Evolutionary conservation across 177 flowering plant genomes (phyloP).

Genomic region (Vitis hybrid): DNA sequence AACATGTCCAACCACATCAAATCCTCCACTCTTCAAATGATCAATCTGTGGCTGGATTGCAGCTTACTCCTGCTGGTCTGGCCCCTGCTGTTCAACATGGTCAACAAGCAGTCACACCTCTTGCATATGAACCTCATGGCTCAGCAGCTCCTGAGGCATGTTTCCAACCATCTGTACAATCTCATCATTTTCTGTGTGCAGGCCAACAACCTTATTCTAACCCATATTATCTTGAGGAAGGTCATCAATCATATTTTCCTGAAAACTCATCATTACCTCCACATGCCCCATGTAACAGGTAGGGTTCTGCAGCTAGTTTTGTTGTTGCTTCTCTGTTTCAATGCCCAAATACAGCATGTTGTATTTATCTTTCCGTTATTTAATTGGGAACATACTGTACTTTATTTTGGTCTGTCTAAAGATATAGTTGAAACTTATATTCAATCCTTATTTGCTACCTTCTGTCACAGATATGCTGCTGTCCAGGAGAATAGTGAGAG

Average conservation of each 20-base stretch:
- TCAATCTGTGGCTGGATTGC: slow-evolving; percentile 2
- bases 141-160: not conserved
- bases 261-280: not conserved
- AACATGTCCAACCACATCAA: not conserved
- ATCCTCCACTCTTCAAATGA: not conserved
- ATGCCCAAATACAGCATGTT: not conserved
- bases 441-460: not conserved
- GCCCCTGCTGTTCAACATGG: not conserved
- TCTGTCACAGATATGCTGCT: slow-evolving; percentile 1
- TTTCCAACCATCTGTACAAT: not conserved
- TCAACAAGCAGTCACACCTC: not conserved
- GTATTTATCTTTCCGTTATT: not conserved
- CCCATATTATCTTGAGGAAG: not conserved
- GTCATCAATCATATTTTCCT: slow-evolving; percentile 5
- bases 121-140: not conserved
- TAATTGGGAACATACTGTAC: not conserved
- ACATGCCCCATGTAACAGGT: slow-evolving; percentile 4
- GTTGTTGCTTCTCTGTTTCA: not conserved
- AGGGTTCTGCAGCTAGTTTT: not conserved
- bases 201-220: not conserved
- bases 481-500: not conserved
- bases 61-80: not conserved
- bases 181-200: not conserved
- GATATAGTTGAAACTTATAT: not conserved
- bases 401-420: not conserved